These are phyloP conservation scores for Aspergillus sp. DNA, from an alignment of 2,329 filamentous ascomycete species.

Conservation along the genomic window DNA sequence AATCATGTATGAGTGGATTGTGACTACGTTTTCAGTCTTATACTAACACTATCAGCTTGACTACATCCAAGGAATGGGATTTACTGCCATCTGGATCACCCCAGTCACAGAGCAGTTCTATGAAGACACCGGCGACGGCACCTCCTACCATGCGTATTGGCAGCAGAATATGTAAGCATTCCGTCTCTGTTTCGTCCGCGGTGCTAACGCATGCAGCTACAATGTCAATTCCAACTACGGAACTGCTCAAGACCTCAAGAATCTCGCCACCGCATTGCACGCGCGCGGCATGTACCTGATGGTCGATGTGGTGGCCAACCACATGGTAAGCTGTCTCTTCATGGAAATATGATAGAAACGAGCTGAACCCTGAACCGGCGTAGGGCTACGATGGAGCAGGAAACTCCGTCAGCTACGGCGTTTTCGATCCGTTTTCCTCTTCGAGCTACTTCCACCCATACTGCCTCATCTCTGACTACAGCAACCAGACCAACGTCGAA, in stretches of 20 bases:
- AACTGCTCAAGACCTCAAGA: constrained; percentile 57
- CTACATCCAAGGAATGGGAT: constrained; percentile 50
- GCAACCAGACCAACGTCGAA: constrained; percentile 45
- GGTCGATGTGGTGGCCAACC: constrained; percentile 61
- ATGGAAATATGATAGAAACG: too few species aligned
- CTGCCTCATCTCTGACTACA: constrained; percentile 56
- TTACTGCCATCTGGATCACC: constrained; percentile 51
- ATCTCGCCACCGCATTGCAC: constrained; percentile 56
- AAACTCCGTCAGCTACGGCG: constrained; percentile 52
- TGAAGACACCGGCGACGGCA: constrained; percentile 35
- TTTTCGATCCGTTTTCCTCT: constrained; percentile 55
- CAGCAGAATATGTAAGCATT: constrained; percentile 44
- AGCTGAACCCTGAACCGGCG: too few species aligned
- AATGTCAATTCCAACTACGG: constrained; percentile 60
- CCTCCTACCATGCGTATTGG: constrained; percentile 52
- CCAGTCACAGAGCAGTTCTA: constrained; percentile 43
- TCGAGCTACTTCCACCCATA: constrained; percentile 60
- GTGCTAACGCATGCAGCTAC: constrained; percentile 29
- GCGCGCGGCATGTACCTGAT: constrained; percentile 59
- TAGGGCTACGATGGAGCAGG: constrained; percentile 48
- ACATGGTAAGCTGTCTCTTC: constrained; percentile 39
- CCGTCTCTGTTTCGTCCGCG: background rate
- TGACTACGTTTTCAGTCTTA: too few species aligned
- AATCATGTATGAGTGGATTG: constrained; percentile 25
- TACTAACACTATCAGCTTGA: constrained; percentile 36